phyloP scores from a whole-genome alignment of 148 eudicot species.

The Amaranthus cruentus region DNA sequence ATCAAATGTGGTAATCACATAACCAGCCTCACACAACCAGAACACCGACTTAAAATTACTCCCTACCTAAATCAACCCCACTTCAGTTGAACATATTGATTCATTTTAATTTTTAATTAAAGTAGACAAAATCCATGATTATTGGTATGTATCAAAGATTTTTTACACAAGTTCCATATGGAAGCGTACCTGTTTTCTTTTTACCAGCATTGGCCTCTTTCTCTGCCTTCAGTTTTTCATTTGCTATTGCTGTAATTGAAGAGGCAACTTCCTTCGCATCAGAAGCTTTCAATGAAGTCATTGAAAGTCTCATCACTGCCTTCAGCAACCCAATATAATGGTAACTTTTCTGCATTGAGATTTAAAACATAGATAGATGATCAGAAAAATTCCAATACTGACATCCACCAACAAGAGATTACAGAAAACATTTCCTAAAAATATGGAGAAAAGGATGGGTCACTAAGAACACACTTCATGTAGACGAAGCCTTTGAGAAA shows the following conservation, averaged over 20 bases:
- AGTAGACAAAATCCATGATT: too few species aligned
- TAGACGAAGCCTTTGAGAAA: slow-evolving; percentile 79
- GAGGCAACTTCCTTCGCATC: slow-evolving; percentile 93
- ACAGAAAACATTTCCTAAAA: neutral
- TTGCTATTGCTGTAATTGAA: slow-evolving; percentile 86
- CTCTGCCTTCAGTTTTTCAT: slow-evolving; percentile 91
- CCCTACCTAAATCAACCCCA: too few species aligned
- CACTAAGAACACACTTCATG: slow-evolving; percentile 52
- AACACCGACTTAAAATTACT: too few species aligned
- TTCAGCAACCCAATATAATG: slow-evolving; percentile 83
- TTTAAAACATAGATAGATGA: neutral
- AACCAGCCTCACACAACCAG: neutral
- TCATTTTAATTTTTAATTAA: neutral
- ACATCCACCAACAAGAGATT: neutral
- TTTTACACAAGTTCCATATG: neutral
- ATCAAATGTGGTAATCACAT: neutral
- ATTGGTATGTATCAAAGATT: neutral
- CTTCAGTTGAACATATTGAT: neutral
- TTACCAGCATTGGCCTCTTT: slow-evolving; percentile 96
- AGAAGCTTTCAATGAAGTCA: slow-evolving; percentile 71
- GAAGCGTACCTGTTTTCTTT: slow-evolving; percentile 78
- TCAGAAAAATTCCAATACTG: neutral
- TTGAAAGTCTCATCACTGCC: slow-evolving; percentile 83
- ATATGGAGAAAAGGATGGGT: neutral
- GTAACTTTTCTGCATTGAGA: slow-evolving; percentile 81